Evolutionary conservation across 495 filamentous ascomycete species (phyloP).

Genomic region (Penicillium lividum): DNA sequence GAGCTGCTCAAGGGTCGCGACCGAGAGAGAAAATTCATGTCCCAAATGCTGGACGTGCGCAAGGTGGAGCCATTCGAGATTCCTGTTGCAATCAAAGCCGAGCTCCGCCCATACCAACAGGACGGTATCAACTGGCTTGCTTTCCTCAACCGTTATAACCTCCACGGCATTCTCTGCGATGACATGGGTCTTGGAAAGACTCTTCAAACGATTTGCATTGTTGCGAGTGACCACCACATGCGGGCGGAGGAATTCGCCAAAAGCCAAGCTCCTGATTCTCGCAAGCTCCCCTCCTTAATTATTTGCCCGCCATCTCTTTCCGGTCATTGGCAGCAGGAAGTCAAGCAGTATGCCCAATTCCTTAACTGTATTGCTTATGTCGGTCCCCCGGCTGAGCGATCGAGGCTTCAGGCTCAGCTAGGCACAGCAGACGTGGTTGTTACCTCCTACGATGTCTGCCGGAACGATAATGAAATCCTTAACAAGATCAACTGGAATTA

Average conservation of each 20-base stretch:
- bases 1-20: slow-evolving; percentile 87
- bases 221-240: slow-evolving; percentile 94
- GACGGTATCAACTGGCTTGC: slow-evolving; percentile 99
- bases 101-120: slow-evolving; percentile 94
- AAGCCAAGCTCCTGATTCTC: slow-evolving; percentile 71
- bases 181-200: slow-evolving; percentile 99
- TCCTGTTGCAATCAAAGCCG: slow-evolving; percentile 94
- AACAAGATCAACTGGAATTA: slow-evolving; percentile 91
- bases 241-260: slow-evolving; percentile 85
- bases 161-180: slow-evolving; percentile 97
- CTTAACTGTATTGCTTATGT: slow-evolving; percentile 85
- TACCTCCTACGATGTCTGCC: slow-evolving; percentile 95
- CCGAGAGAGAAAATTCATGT: slow-evolving; percentile 91
- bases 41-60: slow-evolving; percentile 91
- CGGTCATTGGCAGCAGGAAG: slow-evolving; percentile 98
- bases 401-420: slow-evolving; percentile 64
- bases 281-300: slow-evolving; percentile 86
- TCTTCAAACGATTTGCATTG: slow-evolving; percentile 94
- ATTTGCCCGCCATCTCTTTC: slow-evolving; percentile 97
- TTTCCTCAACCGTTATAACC: slow-evolving; percentile 95
- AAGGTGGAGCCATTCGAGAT: slow-evolving; percentile 94
- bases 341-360: slow-evolving; percentile 93
- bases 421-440: slow-evolving; percentile 85
- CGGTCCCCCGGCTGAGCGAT: slow-evolving; percentile 78
- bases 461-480: slow-evolving; percentile 89